Evolutionary conservation across 2,329 filamentous ascomycete species (phyloP).

Genomic region (Allantophomopsis lycopodina): DNA sequence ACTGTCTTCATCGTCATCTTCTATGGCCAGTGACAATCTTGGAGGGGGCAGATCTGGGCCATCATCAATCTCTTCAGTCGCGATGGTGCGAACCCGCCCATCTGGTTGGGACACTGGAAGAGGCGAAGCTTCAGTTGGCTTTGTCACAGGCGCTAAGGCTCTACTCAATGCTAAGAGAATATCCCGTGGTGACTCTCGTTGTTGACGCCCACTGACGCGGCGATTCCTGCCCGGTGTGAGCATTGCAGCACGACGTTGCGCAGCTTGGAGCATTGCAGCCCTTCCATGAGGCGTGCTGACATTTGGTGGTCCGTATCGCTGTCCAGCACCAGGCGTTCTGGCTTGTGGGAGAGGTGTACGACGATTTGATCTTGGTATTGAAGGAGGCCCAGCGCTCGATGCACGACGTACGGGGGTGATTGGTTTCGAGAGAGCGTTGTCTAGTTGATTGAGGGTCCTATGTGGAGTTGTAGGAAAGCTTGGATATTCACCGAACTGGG

Average conservation of each 20-base stretch:
- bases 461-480: conserved; percentile 9
- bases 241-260: conserved; percentile 42
- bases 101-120: conserved; percentile 8
- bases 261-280: conserved; percentile 42
- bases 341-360: conserved; percentile 12
- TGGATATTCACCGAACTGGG: too few species aligned
- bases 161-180: conserved; percentile 38
- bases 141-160: conserved; percentile 30
- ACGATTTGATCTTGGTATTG: conserved; percentile 10
- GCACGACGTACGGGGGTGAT: conserved; percentile 16
- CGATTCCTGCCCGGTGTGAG: conserved; percentile 45
- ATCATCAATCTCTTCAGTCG: conserved; percentile 33
- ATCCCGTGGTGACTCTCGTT: conserved; percentile 40
- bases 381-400: conserved; percentile 15
- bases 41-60: conserved; percentile 35
- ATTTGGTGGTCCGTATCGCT: conserved; percentile 5
- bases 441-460: conserved; percentile 10
- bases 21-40: conserved; percentile 39
- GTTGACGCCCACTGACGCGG: conserved; percentile 40
- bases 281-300: conserved; percentile 42
- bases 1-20: conserved; percentile 33
- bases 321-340: conserved; percentile 12
- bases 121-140: conserved; percentile 15
- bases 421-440: conserved; percentile 13
- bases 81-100: conserved; percentile 19